Evolutionary conservation across 768 basidiomycete genomes (phyloP).

Genomic region (Amanita polypyramis): DNA sequence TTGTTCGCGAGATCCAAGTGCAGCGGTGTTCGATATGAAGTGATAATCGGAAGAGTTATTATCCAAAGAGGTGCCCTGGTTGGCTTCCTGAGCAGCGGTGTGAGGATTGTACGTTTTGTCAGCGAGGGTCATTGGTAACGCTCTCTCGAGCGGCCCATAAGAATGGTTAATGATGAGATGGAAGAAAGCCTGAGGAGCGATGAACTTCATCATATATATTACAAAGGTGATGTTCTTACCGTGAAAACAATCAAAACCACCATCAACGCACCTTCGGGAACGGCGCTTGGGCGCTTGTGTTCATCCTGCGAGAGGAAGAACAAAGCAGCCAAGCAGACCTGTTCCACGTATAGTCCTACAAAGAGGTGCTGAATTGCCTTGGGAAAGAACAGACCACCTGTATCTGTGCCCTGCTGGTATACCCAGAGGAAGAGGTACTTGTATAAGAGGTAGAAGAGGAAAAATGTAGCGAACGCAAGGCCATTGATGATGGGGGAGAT

Average conservation of each 20-base stretch:
- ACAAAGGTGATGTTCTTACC: slow-evolving; percentile 31
- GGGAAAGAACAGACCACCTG: slow-evolving; percentile 93
- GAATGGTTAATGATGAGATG: slow-evolving; percentile 68
- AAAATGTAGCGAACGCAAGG: slow-evolving; percentile 73
- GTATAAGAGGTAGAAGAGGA: slow-evolving; percentile 74
- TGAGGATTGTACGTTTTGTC: slow-evolving; percentile 45
- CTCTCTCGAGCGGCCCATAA: slow-evolving; percentile 65
- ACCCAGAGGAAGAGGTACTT: slow-evolving; percentile 83
- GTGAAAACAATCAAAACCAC: slow-evolving; percentile 78
- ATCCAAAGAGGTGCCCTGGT: background rate
- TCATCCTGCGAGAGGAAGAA: slow-evolving; percentile 79
- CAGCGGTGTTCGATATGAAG: background rate
- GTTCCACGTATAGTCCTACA: slow-evolving; percentile 87
- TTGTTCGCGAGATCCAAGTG: slow-evolving; percentile 5
- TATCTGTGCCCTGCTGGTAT: slow-evolving; percentile 66
- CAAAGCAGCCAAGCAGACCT: slow-evolving; percentile 73
- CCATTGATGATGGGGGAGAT: slow-evolving; percentile 94
- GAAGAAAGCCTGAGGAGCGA: slow-evolving; percentile 44
- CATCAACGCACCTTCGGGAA: slow-evolving; percentile 76
- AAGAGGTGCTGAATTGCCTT: slow-evolving; percentile 90
- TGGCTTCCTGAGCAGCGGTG: slow-evolving; percentile 4
- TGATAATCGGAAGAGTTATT: background rate
- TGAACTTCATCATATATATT: background rate
- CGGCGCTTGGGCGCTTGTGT: slow-evolving; percentile 40
- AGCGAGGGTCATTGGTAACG: slow-evolving; percentile 72